Evolutionary conservation across 306 rosid species (phyloP).

Genomic region (Dicorynia guianensis): DNA sequence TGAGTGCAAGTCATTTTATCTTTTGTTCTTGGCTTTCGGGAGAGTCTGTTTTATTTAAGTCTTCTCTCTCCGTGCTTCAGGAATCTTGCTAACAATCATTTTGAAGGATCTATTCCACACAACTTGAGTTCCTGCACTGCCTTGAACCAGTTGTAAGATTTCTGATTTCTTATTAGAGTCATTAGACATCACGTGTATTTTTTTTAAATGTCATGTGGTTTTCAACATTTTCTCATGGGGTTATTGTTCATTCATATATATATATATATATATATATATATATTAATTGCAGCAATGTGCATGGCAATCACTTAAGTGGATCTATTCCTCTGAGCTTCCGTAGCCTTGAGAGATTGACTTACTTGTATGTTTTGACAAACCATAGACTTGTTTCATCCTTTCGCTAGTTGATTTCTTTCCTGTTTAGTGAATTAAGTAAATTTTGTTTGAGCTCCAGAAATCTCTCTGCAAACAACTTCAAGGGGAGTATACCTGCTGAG

Average conservation of each 20-base stretch:
- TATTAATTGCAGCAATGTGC: conserved; percentile 67
- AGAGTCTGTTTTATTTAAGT: not conserved
- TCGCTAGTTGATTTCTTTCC: not conserved
- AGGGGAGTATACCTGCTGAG: conserved; percentile 71
- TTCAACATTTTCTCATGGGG: not conserved
- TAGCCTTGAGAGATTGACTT: conserved; percentile 80
- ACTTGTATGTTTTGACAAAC: conserved; percentile 59
- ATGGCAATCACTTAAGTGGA: conserved; percentile 80
- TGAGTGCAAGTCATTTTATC: conserved; percentile 27
- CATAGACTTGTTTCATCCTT: not conserved
- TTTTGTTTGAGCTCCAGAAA: conserved; percentile 53
- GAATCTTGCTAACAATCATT: conserved; percentile 77
- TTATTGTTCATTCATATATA: not conserved
- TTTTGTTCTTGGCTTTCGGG: not conserved
- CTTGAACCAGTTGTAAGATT: conserved; percentile 80
- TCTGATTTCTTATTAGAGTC: not conserved
- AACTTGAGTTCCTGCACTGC: conserved; percentile 87
- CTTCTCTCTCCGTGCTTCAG: conserved; percentile 35
- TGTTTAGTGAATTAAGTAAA: not conserved
- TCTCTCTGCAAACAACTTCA: conserved; percentile 75
- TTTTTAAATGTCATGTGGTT: not conserved
- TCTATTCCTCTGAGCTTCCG: conserved; percentile 74
- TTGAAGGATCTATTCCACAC: conserved; percentile 78
- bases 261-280: too few species aligned
- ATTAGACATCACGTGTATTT: too few species aligned